Evolutionary conservation across 164 flowering plant species (phyloP).

Genomic region (Cinnamomum chago): DNA sequence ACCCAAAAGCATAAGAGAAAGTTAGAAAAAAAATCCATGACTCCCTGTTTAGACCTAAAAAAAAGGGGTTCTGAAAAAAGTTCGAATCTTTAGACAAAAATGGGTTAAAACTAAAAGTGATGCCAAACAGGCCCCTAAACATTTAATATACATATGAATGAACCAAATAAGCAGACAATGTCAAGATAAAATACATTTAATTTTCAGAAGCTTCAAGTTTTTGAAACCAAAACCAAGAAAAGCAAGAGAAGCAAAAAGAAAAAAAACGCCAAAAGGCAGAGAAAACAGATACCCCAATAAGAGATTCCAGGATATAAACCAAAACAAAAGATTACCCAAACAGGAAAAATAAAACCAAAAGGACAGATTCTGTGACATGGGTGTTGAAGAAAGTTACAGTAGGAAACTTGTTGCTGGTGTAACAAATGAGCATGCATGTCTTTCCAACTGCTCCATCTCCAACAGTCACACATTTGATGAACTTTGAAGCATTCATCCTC

Average conservation of each 20-base stretch:
- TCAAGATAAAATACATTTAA: background rate
- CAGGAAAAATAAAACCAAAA: background rate
- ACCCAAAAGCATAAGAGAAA: background rate
- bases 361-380: constrained; percentile 1
- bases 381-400: constrained; percentile 48
- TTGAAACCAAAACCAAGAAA: background rate
- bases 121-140: background rate
- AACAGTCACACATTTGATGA: constrained; percentile 96
- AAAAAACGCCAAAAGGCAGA: background rate
- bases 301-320: no score
- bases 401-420: constrained; percentile 97
- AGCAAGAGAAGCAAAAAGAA: background rate
- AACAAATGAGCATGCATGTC: constrained; percentile 96
- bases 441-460: constrained; percentile 99
- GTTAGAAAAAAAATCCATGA: no score
- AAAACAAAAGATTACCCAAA: background rate
- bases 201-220: background rate
- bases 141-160: no score
- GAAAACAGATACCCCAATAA: background rate
- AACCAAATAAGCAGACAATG: background rate
- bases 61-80: background rate
- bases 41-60: no score
- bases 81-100: background rate
- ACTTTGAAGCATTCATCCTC: constrained; percentile 89
- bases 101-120: background rate